Conservation (phyloP, 139 green algal genomes). For the Chlorella sp. region DNA sequence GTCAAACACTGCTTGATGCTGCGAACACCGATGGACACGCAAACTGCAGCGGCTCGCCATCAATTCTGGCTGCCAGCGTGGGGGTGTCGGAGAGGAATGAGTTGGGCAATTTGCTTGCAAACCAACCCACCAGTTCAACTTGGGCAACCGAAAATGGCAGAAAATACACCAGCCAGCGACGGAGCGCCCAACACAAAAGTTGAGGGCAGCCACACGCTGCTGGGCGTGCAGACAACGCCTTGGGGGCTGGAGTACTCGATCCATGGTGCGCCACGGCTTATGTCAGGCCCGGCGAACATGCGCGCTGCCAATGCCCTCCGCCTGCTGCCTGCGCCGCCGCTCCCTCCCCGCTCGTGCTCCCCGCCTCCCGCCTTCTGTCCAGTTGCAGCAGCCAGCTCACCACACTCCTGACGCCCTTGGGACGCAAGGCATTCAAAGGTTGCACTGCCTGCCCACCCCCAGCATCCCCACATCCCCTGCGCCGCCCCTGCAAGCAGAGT, state of each 20-base stretch:
- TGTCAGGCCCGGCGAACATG: neutral
- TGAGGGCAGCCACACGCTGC: neutral
- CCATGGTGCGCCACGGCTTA: conserved; percentile 53
- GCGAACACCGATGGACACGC: neutral
- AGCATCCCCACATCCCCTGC: neutral
- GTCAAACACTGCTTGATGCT: neutral
- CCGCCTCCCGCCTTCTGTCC: neutral
- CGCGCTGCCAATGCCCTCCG: neutral
- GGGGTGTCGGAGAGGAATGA: too few relatives aligned
- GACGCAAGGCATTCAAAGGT: neutral
- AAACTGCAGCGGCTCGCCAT: neutral
- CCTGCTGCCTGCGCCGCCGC: neutral
- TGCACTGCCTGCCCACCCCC: neutral
- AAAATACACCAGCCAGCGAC: too few relatives aligned
- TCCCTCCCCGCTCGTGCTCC: neutral
- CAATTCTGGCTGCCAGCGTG: too few relatives aligned
- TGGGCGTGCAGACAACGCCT: conserved; percentile 49
- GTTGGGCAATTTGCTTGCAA: too few relatives aligned
- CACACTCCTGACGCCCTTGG: neutral
- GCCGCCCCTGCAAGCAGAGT: conserved; percentile 35
- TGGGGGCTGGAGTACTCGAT: conserved; percentile 80
- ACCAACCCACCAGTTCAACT: too few relatives aligned
- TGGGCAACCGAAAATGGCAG: too few relatives aligned
- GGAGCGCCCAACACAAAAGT: neutral
- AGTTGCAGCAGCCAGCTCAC: neutral